Base-by-base conservation (phyloP, 2,329 filamentous ascomycete genomes). In the Aureobasidium leucospermi region DNA sequence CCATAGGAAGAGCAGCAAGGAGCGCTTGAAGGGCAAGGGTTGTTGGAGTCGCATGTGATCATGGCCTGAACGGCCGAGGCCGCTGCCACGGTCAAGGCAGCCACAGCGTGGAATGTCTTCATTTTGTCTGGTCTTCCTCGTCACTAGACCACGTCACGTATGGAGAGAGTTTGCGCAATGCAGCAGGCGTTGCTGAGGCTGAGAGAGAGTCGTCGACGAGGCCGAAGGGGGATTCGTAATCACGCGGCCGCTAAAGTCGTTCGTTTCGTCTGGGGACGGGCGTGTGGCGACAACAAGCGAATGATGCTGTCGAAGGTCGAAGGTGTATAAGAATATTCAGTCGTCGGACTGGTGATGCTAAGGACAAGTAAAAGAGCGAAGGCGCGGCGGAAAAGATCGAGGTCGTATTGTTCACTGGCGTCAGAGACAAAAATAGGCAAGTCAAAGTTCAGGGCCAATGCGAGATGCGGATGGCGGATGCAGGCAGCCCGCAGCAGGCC, bases 1-100 rank as follows among this genome's bases (percentile, higher is more conserved):
- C 90, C 90, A 75, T 96, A 97, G 75, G 94, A 67, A 10, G 70
- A 73, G 58, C 71, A 73, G 67, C 71, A 73, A 23, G 71, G 71
- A 31, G 70, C 59, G 55, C 65, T 64, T 32, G 63, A 52, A 5
- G 70, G 70, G 55, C 71, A 73, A 31, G 63, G 64, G 51, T 63
- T 67, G 60, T 66, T 63, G 6, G 63, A 60, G 46, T 66, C 66
- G 63, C 71, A 73, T n/a, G 63, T 69, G 19, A 65, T 64, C 39
- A 65, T 64, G 23, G 65, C 67, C 51, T 41, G 63, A 39, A 66
- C 62, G 57, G 67, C 60, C 43, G 69, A 66, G 32, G 67, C 65
- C 19, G 71, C 66, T 48, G 67, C 66, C 46, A 72, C 57, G 28
- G 70, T 67, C 45, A 62, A 6, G 51, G 68, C 70, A 15, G 43